Base-by-base conservation (phyloP, 148 eudicot genomes). In the Rhododendron ovatum region DNA sequence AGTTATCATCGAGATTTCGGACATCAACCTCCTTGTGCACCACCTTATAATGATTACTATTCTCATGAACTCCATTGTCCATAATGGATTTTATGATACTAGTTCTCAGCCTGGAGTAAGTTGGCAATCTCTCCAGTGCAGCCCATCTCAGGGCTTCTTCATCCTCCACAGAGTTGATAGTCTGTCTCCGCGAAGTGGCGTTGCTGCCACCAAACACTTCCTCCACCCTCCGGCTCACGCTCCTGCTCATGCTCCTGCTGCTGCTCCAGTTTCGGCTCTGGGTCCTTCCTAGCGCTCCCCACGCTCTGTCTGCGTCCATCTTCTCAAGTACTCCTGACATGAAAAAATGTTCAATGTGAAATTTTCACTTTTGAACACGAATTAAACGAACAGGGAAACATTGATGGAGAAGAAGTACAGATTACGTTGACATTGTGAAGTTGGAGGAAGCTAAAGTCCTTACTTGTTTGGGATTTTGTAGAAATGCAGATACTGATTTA, bases 81-180 rank as follows among this genome's bases (percentile, higher is more conserved):
- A 61, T 80, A 47, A 89, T 92, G 28, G 94, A 90, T 78, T 93
- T 89, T 22, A 97, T 88, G 33, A 97, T 90, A 7, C 98, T 94
- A 1, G 96, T 97, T 35, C 99, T 90, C 65, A 97, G 85, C 71
- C 99, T 85, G 76, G 93, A 92, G 45, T 97, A 97, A 3, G 99
- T 97, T 0, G 99, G 99, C 5, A 97, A 75, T 69, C 93, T 97
- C 85, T 97, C 99, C 5, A 97, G 63, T 48, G 99, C 98, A 30
- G 99, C 99, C 99, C 99, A 97, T 90, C 86, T 88, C 0, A 97
- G 86, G 3, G 98, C 98, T 87, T 95, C 99, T 77, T 97, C 99
- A 69, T 97, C 99, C 41, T 95, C 99, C 61, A 93, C 96, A 1
- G 90, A 93, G 18, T 47, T 51, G 8, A 91, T 88, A 7, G 96